Base-by-base conservation (phyloP, 1,139 yeast species). In the Zygosaccharomyces sapae region DNA sequence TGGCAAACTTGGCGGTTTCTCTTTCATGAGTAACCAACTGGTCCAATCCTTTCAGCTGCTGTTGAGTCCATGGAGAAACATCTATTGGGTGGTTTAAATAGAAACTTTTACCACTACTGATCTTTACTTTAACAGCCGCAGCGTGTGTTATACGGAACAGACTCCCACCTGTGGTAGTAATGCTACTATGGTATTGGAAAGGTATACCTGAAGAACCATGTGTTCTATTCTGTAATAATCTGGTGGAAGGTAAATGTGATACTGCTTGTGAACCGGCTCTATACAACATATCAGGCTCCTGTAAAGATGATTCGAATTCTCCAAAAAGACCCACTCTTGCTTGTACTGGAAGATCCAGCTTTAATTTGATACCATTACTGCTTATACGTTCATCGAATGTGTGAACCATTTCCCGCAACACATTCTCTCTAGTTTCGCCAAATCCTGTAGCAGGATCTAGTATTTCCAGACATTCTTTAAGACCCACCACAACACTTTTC, bases 71-170 rank as follows among this genome's bases (percentile, higher is more conserved):
- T 0, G 83, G 81, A 42, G 82, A 69, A 0, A 81, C 71, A 0
- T 76, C 76, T 3, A 81, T 65, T 0, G 84, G 85, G 12, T 79
- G 69, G 18, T 70, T 61, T 5, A 77, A 62, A 38, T 72, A 78
- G 50, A 76, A 68, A 53, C 76, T 79, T 54, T 75, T 75, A 4
- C 76, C 76, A 46, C 73, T 76, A 18, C 68, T 65, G 24, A 80
- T 63, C 56, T 77, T 80, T 37, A 79, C 67, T 50, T 74, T 76
- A 19, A 81, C 53, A 1, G 71, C 65, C 4, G 78, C 57, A 52
- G 78, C 81, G 59, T 80, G 82, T 19, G 78, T 65, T 3, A 81
- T 63, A 13, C 80, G 72, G 55, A 74, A 81, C 24, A 79, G 68
- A 41, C 70, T 70, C 0, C 87, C 86, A 25, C 69, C 51, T 2